These are phyloP conservation scores for Erigeron canadensis DNA, from an alignment of 129 eudicot species.

Conservation along the genomic window DNA sequence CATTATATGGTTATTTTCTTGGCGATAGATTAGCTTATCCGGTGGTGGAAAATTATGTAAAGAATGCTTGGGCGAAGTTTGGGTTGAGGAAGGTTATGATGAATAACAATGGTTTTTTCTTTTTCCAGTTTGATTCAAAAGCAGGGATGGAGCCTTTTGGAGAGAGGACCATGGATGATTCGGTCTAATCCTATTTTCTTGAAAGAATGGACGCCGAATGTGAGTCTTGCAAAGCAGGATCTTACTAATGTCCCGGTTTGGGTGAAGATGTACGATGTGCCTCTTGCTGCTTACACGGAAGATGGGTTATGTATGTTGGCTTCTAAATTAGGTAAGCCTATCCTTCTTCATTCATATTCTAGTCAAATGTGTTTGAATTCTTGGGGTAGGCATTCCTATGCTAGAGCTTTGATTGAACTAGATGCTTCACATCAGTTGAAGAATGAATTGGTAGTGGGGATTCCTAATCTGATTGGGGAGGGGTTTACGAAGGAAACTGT, in stretches of 20 bases:
- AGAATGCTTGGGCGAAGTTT: too few species aligned
- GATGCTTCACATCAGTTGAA: too few species aligned
- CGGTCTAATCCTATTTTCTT: too few species aligned
- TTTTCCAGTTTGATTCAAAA: too few species aligned
- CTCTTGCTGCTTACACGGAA: background rate
- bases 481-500: background rate
- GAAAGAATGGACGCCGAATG: background rate
- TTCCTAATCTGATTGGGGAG: background rate
- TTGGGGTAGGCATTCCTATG: background rate
- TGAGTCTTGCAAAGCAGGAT: background rate
- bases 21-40: too few species aligned
- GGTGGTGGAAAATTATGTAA: too few species aligned
- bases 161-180: too few species aligned
- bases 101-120: too few species aligned
- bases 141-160: too few species aligned
- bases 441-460: background rate
- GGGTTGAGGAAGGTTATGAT: too few species aligned
- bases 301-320: background rate
- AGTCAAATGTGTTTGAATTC: background rate
- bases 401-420: background rate
- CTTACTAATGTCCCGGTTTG: background rate
- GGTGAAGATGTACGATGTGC: background rate
- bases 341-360: too few species aligned
- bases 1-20: too few species aligned
- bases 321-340: background rate